These are phyloP conservation scores for Aspergillus ustus DNA, from an alignment of 2,329 filamentous ascomycete genomes.

Conservation along the genomic window DNA sequence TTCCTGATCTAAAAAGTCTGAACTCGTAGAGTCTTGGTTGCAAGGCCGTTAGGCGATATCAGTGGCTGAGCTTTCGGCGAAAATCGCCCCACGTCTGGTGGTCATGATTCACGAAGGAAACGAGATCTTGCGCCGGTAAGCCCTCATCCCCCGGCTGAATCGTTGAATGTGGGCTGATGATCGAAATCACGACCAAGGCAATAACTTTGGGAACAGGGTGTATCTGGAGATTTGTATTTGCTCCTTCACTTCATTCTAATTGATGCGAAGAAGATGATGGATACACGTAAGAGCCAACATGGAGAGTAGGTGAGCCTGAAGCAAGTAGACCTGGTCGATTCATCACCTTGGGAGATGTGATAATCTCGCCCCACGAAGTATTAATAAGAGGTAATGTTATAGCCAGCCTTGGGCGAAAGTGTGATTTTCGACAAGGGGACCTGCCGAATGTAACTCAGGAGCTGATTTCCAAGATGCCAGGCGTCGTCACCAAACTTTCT, in stretches of 20 bases:
- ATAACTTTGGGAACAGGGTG: no score
- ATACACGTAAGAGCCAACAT: neutral
- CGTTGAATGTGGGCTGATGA: no score
- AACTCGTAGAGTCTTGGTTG: neutral
- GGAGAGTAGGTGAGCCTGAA: neutral
- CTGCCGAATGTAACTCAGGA: slow-evolving; percentile 12
- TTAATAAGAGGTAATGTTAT: slow-evolving; percentile 7
- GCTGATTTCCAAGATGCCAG: neutral
- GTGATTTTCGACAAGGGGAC: neutral
- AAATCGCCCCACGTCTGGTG: slow-evolving; percentile 2
- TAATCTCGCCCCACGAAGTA: neutral
- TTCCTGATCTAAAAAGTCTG: neutral
- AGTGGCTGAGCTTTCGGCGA: slow-evolving; percentile 3
- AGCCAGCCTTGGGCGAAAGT: neutral
- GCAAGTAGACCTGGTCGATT: neutral
- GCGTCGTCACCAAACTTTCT: neutral
- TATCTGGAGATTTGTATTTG: no score
- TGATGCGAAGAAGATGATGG: neutral
- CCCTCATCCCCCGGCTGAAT: no score
- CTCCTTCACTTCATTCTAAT: neutral
- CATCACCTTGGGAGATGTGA: neutral
- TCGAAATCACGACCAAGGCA: no score
- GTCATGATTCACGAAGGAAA: no score
- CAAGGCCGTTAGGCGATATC: neutral
- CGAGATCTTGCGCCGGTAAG: no score